Base-by-base conservation (phyloP, 805 yeast species). In the Yamadazyma tumulicola region DNA sequence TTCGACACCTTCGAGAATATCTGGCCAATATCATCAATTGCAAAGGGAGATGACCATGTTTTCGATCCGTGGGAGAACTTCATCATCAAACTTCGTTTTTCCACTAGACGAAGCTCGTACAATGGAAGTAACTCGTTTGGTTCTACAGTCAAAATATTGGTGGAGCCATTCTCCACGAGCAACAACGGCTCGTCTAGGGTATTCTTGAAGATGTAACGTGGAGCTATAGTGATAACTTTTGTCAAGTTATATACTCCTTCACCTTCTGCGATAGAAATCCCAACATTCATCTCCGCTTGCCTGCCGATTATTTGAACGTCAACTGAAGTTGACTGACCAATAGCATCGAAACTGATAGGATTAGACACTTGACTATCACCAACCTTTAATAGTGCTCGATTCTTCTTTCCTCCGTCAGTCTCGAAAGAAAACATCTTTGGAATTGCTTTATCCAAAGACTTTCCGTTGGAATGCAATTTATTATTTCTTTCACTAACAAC, bases 381-480 rank as follows among this genome's bases (percentile, higher is more conserved):
- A 14, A 85, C 69, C 40, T 74, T 72, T 5, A 89, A 48, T 17
- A 72, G 50, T 0, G 89, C 94, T 38, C 94, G 67, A 47, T 82
- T 81, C 26, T 69, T 73, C 18, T 79, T 72, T 32, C 76, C 81
- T 8, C 60, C 61, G 21, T 70, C 74, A 10, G 64, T 65, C 16
- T 76, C 81, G 51, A 86, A 91, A 0, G 98, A 91, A 64, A 93
- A 89, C 85, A 93, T 77, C 38, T 74, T 75, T 0, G 96, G 96
- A 6, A 41, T 39, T 9, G 51, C 42, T 6, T 53, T 52, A 13
- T 45, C 53, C 7, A 43, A 43, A 11, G 59, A 55, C 21, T 53
- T 63, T 1, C 75, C 66, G 10, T 54, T 55, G 0, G 85, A 74
- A 11, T 72, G 61, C 17, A 38, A 22, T 12, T 35, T 34, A 51